Evolutionary conservation across 257 asterid genomes (phyloP), one percentile per base, ranked within the genome.

Genomic region (Nicotiana otophora): DNA sequence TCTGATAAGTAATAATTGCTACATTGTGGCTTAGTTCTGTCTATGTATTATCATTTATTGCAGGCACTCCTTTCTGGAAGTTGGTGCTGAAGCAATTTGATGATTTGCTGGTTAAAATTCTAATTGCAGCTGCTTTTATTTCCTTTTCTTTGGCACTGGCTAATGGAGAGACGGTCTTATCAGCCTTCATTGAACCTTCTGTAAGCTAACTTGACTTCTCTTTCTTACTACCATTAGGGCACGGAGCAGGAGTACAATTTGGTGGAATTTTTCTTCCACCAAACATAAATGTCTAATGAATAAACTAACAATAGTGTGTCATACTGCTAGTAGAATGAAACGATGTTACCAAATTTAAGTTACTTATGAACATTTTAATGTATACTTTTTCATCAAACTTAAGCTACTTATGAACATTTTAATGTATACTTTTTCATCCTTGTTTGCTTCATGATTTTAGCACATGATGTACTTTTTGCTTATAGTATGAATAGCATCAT

Each of bases 161-260:
- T 82, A 91, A 96, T 86, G 99, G 99, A 85, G 99, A 96, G 94
- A 93, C 99, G 36, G 98, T 97, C 77, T 87, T 94, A 82, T 90
- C 98, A 54, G 98, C 99, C 83, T 92, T 94, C 87, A 87, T 94
- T 93, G 99, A 96, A 93, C 97, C 98, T 90, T 92, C 97, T 60
- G 99, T 96, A 92, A 87, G 98, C 85, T 54, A 54, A 75, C 74
- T 53, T 83, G 63, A 81, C n/a, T 66, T 33, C 77, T 17, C 70
- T 36, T 62, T 54, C 36, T 53, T 61, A 62, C 19, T 23, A 51
- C 48, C 9, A 60, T 78, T 33, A 70, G 57, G 58, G n/a, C 19
- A 20, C 54, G 36, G 34, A 42, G 36, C 51, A 54, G 60, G 78
- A 20, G 78, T 70, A 23, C 31, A 20, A 12, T 70, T 70, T 1